These are phyloP conservation scores for Tylopilus vinaceipallidus DNA, from an alignment of 768 basidiomycete genomes.

Conservation along the genomic window DNA sequence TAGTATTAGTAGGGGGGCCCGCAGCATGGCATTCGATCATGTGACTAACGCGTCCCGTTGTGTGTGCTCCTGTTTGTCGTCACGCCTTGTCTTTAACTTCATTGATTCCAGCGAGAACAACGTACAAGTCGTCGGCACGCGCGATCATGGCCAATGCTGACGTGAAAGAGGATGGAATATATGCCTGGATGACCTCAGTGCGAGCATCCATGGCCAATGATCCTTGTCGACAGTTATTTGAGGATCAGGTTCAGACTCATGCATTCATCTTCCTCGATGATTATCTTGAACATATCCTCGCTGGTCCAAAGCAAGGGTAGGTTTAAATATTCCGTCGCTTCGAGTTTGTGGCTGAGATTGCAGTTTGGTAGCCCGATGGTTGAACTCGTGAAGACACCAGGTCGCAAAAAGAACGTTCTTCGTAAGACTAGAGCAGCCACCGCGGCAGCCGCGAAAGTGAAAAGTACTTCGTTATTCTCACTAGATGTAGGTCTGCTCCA, in stretches of 20 bases:
- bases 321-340: slow-evolving; percentile 15
- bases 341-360: not conserved
- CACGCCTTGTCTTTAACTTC: not conserved
- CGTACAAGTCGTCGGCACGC: not conserved
- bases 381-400: slow-evolving; percentile 82
- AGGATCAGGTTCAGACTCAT: slow-evolving; percentile 70
- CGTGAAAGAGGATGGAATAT: slow-evolving; percentile 42
- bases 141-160: slow-evolving; percentile 11
- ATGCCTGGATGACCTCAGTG: slow-evolving; percentile 67
- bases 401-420: slow-evolving; percentile 59
- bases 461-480: slow-evolving; percentile 38
- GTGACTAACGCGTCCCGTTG: slow-evolving; percentile 27
- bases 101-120: slow-evolving; percentile 1
- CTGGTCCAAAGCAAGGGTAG: slow-evolving; percentile 66
- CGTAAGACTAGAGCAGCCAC: slow-evolving; percentile 48
- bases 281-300: slow-evolving; percentile 70
- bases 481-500: slow-evolving; percentile 41
- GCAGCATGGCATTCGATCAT: slow-evolving; percentile 19
- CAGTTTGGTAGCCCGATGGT: slow-evolving; percentile 55
- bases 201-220: slow-evolving; percentile 70
- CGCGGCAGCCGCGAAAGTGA: slow-evolving; percentile 44
- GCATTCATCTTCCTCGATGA: slow-evolving; percentile 80
- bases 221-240: slow-evolving; percentile 65
- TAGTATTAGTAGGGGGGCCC: not conserved
- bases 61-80: slow-evolving; percentile 23